A percentile compares a stretch with the other conserved stretches of the same genome.
Conservation (phyloP, 352 stramenopile species). For the Globisporangium nodosum region DNA sequence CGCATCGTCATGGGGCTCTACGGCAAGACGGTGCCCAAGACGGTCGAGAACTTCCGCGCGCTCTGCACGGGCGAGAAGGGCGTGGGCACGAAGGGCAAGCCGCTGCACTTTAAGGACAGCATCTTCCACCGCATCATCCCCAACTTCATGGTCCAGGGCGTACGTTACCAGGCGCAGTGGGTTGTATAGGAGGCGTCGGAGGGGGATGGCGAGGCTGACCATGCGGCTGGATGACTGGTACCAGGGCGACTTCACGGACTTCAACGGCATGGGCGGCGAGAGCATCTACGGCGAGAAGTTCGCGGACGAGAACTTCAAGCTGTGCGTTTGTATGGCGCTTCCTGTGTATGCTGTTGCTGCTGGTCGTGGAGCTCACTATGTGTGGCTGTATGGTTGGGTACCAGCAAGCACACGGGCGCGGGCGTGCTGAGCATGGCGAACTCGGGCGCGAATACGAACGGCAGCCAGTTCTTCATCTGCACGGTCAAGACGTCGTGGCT, state of each 20-base stretch:
- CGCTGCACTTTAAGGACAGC: slow-evolving; percentile 95
- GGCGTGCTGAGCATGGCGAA: slow-evolving; percentile 84
- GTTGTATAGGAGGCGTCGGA: no score
- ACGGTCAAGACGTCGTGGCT: slow-evolving; percentile 90
- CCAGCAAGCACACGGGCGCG: slow-evolving; percentile 60
- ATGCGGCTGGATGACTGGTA: background rate
- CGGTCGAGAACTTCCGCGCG: slow-evolving; percentile 57
- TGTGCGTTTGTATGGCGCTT: slow-evolving; percentile 24
- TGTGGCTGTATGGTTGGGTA: no score
- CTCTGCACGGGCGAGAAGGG: slow-evolving; percentile 56
- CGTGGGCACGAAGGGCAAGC: slow-evolving; percentile 90
- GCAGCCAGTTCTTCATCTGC: slow-evolving; percentile 98
- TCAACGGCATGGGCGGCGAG: slow-evolving; percentile 94
- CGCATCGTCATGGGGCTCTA: slow-evolving; percentile 84
- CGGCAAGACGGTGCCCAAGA: slow-evolving; percentile 85
- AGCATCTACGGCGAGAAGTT: slow-evolving; percentile 93
- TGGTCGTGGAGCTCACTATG: background rate
- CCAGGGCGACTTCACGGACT: slow-evolving; percentile 73
- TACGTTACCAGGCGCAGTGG: slow-evolving; percentile 14
- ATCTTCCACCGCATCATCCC: slow-evolving; percentile 97
- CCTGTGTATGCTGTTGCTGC: background rate
- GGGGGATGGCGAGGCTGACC: background rate
- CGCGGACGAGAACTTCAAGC: slow-evolving; percentile 97
- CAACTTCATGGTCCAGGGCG: slow-evolving; percentile 89
- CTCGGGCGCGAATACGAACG: slow-evolving; percentile 89